These are phyloP conservation scores for Ceratobasidium sp. DNA, from an alignment of 1,284 basidiomycete genomes.

Conservation along the genomic window DNA sequence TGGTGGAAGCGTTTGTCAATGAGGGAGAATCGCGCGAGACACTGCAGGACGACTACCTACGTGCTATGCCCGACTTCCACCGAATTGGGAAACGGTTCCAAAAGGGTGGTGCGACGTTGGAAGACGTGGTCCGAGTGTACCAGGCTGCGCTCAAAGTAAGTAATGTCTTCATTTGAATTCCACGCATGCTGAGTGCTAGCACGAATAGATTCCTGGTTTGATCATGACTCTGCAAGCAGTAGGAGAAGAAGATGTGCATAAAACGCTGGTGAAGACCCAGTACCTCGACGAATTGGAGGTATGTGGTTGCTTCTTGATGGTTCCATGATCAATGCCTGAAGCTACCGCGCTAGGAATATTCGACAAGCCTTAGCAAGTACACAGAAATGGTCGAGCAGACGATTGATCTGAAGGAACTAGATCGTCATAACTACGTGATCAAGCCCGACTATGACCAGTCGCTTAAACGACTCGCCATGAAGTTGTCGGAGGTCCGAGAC, in stretches of 20 bases:
- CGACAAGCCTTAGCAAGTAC: conserved; percentile 77
- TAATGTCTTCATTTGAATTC: not conserved
- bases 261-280: conserved; percentile 69
- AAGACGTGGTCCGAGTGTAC: conserved; percentile 96
- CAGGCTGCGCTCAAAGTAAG: conserved; percentile 80
- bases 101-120: conserved; percentile 83
- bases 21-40: conserved; percentile 77
- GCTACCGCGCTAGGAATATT: conserved; percentile 64
- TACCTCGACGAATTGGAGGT: conserved; percentile 75
- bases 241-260: conserved; percentile 62
- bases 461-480: conserved; percentile 75
- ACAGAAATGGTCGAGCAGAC: conserved; percentile 96
- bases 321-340: not conserved
- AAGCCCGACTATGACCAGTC: conserved; percentile 90
- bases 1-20: conserved; percentile 89
- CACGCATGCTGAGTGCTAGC: conserved; percentile 2
- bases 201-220: conserved; percentile 76
- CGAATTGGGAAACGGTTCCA: conserved; percentile 94
- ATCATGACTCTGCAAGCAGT: conserved; percentile 69
- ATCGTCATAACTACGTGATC: conserved; percentile 89
- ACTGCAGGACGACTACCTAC: conserved; percentile 87
- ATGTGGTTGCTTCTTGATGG: conserved; percentile 47
- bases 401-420: conserved; percentile 87
- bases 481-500: conserved; percentile 77
- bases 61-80: conserved; percentile 93